Base-by-base conservation (phyloP, 2,329 filamentous ascomycete species). In the Cordyceps cateniannulata region DNA sequence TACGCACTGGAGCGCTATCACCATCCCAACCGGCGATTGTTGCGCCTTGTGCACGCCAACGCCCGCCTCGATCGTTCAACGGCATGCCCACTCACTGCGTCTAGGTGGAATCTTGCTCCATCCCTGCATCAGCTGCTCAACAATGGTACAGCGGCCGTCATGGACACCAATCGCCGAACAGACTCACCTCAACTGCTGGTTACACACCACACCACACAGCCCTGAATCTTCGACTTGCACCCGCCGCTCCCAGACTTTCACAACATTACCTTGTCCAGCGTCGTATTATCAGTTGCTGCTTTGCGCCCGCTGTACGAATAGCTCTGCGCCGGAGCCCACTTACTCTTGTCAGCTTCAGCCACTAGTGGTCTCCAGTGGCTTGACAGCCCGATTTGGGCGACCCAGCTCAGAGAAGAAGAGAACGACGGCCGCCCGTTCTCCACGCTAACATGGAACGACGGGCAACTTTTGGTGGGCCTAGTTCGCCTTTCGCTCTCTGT, bases 311-410 rank as follows among this genome's bases (percentile, higher is more conserved):
- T 42, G n/a, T 35, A 27, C 40, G 16, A 22, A 24, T 42, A 18
- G 40, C n/a, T 45, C n/a, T 22, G 42, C 42, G n/a, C 6, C 5
- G 5, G 38, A 52, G 38, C 38, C 25, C 56, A 59, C 56, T 59
- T 10, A n/a, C n/a, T 52, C 56, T 59, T 44, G 48, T 59, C 56
- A 52, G 56, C 56, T 59, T 45, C 32, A 45, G 56, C 56, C 56
- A 59, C 56, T 59, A 59, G 56, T 59, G 2, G 32, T 35, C 38
- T 47, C 56, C 25, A 18, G 45, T 58, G 55, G 48, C 48, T 59
- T 59, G 35, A 45, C 47, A 59, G 56, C 48, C 56, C 56, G 56
- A 59, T 59, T 51, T 59, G 25, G 56, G 47, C 47, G 44, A 45
- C 54, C 38, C 44, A 27, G 42, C 44, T 49, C 32, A 32, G n/a